Evolutionary conservation across 129 eudicot genomes (phyloP).

Genomic region (Lactuca saligna): DNA sequence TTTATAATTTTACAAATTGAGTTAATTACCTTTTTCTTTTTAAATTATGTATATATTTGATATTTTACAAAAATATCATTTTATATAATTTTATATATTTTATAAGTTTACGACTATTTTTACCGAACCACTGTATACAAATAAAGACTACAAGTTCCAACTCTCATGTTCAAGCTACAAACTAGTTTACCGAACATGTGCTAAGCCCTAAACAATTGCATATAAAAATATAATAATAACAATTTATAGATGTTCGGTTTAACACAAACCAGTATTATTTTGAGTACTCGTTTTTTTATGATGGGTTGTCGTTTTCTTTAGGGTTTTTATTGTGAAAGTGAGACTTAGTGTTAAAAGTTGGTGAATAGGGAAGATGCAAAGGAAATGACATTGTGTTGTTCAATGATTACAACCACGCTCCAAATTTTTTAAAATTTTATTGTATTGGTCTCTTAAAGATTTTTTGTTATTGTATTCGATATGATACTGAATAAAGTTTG

Average conservation of each 20-base stretch:
- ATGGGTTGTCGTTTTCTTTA: background rate
- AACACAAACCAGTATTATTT: background rate
- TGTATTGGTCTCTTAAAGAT: background rate
- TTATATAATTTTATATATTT: no score
- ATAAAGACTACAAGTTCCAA: no score
- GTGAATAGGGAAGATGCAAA: slow-evolving; percentile 18
- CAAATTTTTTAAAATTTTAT: background rate
- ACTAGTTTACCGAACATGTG: no score
- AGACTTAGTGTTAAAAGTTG: slow-evolving; percentile 19
- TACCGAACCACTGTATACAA: no score
- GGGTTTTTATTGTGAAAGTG: slow-evolving; percentile 22
- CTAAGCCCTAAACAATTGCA: background rate
- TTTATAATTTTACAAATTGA: no score
- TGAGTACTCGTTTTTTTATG: background rate
- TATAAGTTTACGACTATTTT: no score
- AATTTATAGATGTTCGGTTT: background rate
- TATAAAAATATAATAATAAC: no score
- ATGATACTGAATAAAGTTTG: background rate
- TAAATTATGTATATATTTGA: no score
- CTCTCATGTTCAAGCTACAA: no score
- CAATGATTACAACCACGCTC: slow-evolving; percentile 26
- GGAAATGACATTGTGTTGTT: background rate
- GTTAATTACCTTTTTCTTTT: no score
- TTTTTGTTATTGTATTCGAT: no score
- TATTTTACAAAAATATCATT: no score